These are phyloP conservation scores for Geoglossum glabrum DNA, from an alignment of 495 filamentous ascomycete species.

Conservation along the genomic window DNA sequence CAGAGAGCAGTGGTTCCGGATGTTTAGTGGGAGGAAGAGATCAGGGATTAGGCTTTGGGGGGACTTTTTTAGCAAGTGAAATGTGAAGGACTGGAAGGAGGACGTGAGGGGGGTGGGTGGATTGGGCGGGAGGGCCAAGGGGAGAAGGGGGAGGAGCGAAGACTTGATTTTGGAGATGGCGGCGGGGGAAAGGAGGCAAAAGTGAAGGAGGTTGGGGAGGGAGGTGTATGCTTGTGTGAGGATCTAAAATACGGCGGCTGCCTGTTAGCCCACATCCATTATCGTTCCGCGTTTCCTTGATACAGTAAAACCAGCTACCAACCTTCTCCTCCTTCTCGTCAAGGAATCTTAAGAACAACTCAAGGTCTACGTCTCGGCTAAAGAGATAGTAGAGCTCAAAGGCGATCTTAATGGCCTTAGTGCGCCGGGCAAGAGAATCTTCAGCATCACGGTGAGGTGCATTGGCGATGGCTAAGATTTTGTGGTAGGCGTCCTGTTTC, in stretches of 20 bases:
- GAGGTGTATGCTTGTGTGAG: background rate
- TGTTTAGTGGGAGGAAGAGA: background rate
- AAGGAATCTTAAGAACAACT: background rate
- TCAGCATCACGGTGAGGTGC: background rate
- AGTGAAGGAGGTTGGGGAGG: background rate
- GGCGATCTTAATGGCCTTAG: background rate
- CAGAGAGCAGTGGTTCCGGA: background rate
- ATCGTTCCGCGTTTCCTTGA: background rate
- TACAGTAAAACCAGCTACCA: too few relatives aligned
- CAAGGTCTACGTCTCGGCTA: background rate
- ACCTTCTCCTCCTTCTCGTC: background rate
- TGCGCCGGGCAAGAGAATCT: background rate
- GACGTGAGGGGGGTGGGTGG: background rate
- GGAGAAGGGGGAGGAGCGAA: background rate
- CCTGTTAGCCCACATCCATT: too few relatives aligned
- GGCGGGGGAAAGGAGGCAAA: background rate
- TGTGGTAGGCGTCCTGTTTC: background rate
- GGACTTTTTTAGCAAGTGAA: background rate
- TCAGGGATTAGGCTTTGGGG: background rate
- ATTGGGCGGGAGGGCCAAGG: background rate
- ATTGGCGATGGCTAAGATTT: background rate
- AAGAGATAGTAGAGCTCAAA: background rate
- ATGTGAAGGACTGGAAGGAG: background rate
- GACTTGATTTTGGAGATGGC: background rate
- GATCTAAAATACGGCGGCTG: too few relatives aligned